Base-by-base conservation (phyloP, 2,329 filamentous ascomycete genomes). In the Alternaria brassicae region DNA sequence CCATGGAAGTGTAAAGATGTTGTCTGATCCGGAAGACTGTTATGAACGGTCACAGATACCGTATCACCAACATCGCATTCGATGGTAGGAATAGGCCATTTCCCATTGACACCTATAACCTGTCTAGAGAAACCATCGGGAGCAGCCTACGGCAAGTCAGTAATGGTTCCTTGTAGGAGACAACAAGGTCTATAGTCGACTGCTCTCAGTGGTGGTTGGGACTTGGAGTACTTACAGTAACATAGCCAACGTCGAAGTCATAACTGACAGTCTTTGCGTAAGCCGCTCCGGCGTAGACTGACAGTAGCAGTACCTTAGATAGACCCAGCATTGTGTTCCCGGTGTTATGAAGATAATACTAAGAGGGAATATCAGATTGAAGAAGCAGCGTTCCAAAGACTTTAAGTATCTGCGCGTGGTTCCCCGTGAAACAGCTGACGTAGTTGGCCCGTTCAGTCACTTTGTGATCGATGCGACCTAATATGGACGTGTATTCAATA, bases 101-200 rank as follows among this genome's bases (percentile, higher is more conserved):
- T 76, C 4, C 86, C 86, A 70, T 95, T 94, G 79, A 95, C 89
- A 44, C 89, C 90, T 72, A 94, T 91, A 3, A 86, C 85, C n/a
- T 87, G 83, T 30, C 91, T 84, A 37, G 85, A 81, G 59, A 84
- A 83, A 21, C 88, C 88, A 78, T 94, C 91, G 0, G 91, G 91
- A 4, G 69, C 42, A 30, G 57, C 57, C 57, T 56, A 25, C 3
- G 6, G 2, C 3, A 17, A 25, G 34, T 60, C 3, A 60, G 57
- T 12, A 37, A 23, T 27, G 21, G 4, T 6, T n/a, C 17, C n/a
- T 10, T 0, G 15, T 25, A 8, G 1, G 19, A 19, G 6, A n/a
- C 2, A 12, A 25, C 6, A 4, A 0, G 12, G 8, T 19, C 25
- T 23, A 28, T 6, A 5, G 37, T 5, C 17, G 0, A 39, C 17